Evolutionary conservation across 1,284 basidiomycete species (phyloP), one percentile per base, ranked within the genome.

Genomic region (Tilletia indica): DNA sequence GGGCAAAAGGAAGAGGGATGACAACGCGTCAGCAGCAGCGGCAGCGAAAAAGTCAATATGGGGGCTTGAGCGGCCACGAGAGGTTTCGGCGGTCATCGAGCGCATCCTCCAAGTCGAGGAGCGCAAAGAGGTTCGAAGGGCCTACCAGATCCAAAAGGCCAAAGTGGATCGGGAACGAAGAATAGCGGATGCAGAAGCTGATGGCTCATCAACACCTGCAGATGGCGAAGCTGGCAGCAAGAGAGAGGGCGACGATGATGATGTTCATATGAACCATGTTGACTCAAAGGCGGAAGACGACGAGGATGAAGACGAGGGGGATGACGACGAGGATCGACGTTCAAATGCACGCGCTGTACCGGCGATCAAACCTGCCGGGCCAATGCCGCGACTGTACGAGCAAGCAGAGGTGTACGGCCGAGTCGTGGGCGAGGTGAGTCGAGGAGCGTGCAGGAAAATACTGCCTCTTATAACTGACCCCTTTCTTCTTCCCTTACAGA

Each of bases 81-180:
- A 51, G 31, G 56, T 54, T 14, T n/a, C 25, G 9, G 19, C 21
- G 21, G 34, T 80, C 16, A 77, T 82, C 39, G 73, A 73, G 48
- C 74, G 78, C 11, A 81, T 83, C 67, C 69, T 70, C 2, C 69
- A 76, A 49, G 73, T 77, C 2, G 80, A 81, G 69, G 72, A 70
- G 68, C 74, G 76, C 36, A 82, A 82, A 54, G 81, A 80, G 63
- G 70, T 70, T 16, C 73, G 79, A 12, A 77, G 82, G 0, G 58
- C 77, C 67, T 71, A 76, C 47, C 81, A 83, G 72, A 82, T 82
- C 47, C 76, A 76, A 42, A 76, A 74, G 56, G 77, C 82, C 11
- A 73, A 73, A 14, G 66, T 64, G 49, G 71, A 76, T 54, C 71
- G 77, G 16, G 63, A 34, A 19, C 51, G 71, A 16, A 25, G 49